phyloP scores from a whole-genome alignment of 345 rosid genomes.

The Carallia brachiata region DNA sequence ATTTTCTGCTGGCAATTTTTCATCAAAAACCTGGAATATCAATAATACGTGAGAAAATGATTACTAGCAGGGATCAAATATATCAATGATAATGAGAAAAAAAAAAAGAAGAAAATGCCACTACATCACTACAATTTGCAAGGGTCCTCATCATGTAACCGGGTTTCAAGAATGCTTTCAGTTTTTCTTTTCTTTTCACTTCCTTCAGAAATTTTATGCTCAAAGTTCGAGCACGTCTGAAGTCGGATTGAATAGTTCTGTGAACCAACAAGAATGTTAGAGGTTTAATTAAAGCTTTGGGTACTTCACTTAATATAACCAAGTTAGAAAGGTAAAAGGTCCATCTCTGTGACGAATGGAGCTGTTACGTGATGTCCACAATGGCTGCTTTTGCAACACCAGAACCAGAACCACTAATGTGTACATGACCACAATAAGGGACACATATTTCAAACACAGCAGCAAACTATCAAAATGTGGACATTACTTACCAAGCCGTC shows the following conservation, averaged over 20 bases:
- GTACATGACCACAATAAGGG: not conserved
- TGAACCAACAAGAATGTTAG: too few relatives aligned
- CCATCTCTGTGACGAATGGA: too few relatives aligned
- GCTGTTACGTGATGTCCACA: too few relatives aligned
- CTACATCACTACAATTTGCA: not conserved
- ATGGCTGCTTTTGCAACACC: too few relatives aligned
- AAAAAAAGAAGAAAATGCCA: conserved; percentile 5
- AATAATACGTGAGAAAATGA: not conserved
- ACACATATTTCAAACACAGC: conserved; percentile 30
- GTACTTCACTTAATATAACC: too few relatives aligned
- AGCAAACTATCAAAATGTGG: not conserved
- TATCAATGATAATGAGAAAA: conserved; percentile 14
- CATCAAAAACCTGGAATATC: conserved; percentile 70
- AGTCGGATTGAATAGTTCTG: too few relatives aligned
- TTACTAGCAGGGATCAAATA: not conserved
- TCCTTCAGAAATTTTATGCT: too few relatives aligned
- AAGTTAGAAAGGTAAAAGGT: too few relatives aligned
- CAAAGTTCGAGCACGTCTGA: too few relatives aligned
- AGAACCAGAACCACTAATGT: too few relatives aligned
- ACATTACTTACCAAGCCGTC: conserved; percentile 64
- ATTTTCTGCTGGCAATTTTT: conserved; percentile 80
- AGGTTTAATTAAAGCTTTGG: too few relatives aligned
- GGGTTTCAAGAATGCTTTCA: not conserved
- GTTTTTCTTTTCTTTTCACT: not conserved
- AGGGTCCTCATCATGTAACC: not conserved